Conservation (phyloP, 257 asterid genomes). For the Sherardia arvensis region DNA sequence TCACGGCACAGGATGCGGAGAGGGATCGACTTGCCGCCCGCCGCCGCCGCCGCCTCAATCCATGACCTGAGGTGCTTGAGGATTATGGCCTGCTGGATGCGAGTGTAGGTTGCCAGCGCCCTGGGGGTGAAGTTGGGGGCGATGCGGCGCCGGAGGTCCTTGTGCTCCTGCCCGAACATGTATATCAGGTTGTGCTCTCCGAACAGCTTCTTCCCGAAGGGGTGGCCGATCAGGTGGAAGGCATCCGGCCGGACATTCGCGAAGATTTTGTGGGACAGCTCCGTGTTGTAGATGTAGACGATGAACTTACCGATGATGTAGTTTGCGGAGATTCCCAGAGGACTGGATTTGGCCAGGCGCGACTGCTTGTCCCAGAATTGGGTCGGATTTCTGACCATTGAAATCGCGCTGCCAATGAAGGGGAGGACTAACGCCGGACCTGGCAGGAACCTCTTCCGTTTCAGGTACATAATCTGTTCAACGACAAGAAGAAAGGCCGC, state of each 20-base stretch:
- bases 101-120: slow-evolving; percentile 58
- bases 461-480: no score
- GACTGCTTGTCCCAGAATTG: slow-evolving; percentile 59
- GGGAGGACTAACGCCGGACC: no score
- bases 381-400: no score
- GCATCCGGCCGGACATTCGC: slow-evolving; percentile 88
- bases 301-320: slow-evolving; percentile 77
- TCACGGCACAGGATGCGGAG: slow-evolving; percentile 70
- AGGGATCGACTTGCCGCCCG: slow-evolving; percentile 25
- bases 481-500: no score
- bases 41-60: slow-evolving; percentile 20
- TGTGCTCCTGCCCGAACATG: slow-evolving; percentile 82
- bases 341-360: slow-evolving; percentile 47
- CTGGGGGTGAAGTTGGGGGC: slow-evolving; percentile 84
- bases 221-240: slow-evolving; percentile 84
- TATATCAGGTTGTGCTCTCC: slow-evolving; percentile 80
- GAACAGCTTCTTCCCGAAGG: slow-evolving; percentile 79
- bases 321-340: slow-evolving; percentile 60
- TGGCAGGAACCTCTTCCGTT: no score
- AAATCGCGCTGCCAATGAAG: no score
- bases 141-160: slow-evolving; percentile 67
- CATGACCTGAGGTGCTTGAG: slow-evolving; percentile 50
- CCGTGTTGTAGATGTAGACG: slow-evolving; percentile 66
- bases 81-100: slow-evolving; percentile 56
- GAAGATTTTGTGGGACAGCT: slow-evolving; percentile 68